phyloP scores from a whole-genome alignment of 345 rosid species.

The Abelmoschus esculentus region DNA sequence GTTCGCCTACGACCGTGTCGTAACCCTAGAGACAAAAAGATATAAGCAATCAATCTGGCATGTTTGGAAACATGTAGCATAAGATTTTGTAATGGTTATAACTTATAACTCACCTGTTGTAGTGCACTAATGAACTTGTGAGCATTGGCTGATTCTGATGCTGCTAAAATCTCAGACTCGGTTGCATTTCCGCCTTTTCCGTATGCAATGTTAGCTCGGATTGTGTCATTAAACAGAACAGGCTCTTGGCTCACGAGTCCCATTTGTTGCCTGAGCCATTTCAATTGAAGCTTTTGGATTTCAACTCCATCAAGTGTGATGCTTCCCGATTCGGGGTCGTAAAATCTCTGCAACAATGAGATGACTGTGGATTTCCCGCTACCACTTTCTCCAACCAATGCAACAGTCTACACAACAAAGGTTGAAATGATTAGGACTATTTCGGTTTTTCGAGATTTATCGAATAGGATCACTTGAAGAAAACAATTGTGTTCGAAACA shows the following conservation, averaged over 20 bases:
- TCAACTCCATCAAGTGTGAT: conserved; percentile 71
- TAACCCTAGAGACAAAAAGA: conserved; percentile 37
- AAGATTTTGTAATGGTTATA: background rate
- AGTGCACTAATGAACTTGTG: conserved; percentile 44
- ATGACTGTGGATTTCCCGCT: conserved; percentile 78
- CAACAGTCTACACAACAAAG: conserved; percentile 46
- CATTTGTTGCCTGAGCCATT: conserved; percentile 77
- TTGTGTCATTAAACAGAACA: conserved; percentile 59
- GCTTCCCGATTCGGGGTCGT: conserved; percentile 71
- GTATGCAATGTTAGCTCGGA: conserved; percentile 70
- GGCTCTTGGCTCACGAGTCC: conserved; percentile 86
- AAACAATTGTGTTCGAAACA: background rate
- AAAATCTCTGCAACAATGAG: conserved; percentile 64
- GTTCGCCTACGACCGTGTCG: conserved; percentile 60
- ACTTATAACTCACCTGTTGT: background rate
- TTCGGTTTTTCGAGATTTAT: background rate
- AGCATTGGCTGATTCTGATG: conserved; percentile 69
- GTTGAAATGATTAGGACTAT: background rate
- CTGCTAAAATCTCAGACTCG: conserved; percentile 63
- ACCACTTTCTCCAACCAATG: conserved; percentile 90
- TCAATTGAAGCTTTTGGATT: conserved; percentile 47
- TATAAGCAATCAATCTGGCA: background rate
- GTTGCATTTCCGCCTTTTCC: conserved; percentile 67
- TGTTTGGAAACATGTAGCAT: background rate
- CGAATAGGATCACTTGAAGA: background rate